Evolutionary conservation across 2,329 filamentous ascomycete species (phyloP), one percentile per base, ranked within the genome.

Genomic region (Sphaerulina populicola): DNA sequence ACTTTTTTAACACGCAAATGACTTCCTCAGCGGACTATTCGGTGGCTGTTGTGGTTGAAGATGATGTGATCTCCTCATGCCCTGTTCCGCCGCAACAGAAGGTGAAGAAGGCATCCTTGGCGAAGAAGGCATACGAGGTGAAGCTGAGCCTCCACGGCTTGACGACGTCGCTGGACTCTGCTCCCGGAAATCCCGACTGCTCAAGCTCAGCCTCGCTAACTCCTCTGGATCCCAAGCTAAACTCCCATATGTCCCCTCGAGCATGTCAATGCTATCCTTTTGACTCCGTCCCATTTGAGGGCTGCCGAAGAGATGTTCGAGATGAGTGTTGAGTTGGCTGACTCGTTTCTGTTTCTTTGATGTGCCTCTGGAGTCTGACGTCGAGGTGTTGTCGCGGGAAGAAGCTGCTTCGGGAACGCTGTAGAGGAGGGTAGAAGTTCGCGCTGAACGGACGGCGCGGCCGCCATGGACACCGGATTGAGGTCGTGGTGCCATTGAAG

Each of bases 301-400:
- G 12, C 37, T 30, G 11, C 46, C 46, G 21, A 49, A 49, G 6
- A 49, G 39, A n/a, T 49, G 46, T 12, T 39, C 37, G 8, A 49
- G 46, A 35, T 49, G 46, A 3, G 46, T 42, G 38, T 49, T 49
- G 29, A 49, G 38, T 15, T 49, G 46, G 29, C 46, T 49, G 10
- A 10, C 29, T 31, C 37, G 35, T 29, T 43, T 12, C 15, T 23
- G 9, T 47, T 29, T 5, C 39, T 35, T 18, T 14, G 29, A 18
- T 27, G 15, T 23, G 39, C 10, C 21, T 39, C 10, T 33, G 15
- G 23, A 33, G 44, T 35, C 31, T 2, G 6, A 35, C 10, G 12
- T 35, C 12, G 31, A 35, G 31, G 31, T 11, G 8, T 11, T 35
- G 8, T 35, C 46, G 14, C 27, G 15, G 14, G 46, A 29, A 8